Evolutionary conservation across 2,329 filamentous ascomycete genomes (phyloP), one percentile per base, ranked within the genome.

Genomic region (Microdochium bolleyi): DNA sequence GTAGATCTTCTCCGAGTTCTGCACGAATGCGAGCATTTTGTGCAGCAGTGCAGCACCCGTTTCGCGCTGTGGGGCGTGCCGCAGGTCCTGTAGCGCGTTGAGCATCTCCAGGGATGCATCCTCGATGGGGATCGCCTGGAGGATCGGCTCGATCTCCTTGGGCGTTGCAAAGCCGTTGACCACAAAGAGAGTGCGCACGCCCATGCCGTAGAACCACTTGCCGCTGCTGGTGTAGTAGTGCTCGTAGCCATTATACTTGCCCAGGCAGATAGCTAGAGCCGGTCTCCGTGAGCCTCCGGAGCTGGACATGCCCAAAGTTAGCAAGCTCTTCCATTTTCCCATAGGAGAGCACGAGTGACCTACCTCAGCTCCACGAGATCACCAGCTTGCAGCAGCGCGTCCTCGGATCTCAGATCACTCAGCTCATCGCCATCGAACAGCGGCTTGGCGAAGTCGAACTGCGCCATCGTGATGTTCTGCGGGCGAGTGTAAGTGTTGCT

Each of bases 211-310:
- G 61, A 80, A 75, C 67, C 73, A 75, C 58, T 73, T 75, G 56
- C 79, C 80, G 16, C 71, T 75, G 57, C 63, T 71, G 27, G 76
- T 74, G 62, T 81, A 82, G 61, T 77, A 81, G 61, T 82, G 78
- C 57, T 80, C 70, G 44, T 74, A 67, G 19, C 73, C 73, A 38
- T 76, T 72, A 56, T 78, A 72, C 51, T 67, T 72, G 14, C 79
- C 79, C 8, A 84, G 67, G 57, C 76, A 80, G 48, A 84, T 62
- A 13, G 73, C 80, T 48, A 83, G 67, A 16, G 79, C 56, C 3
- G 75, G 73, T 21, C 74, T 65, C 24, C 76, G 68, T 11, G 71
- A 73, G n/a, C 67, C 64, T 9, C 65, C 58, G 27, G 63, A 64
- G 34, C 68, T 70, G 46, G 16, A 38, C 22, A 19, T 46, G 16